phyloP scores from a whole-genome alignment of 305 asterid genomes.

The Fraxinus albicans region DNA sequence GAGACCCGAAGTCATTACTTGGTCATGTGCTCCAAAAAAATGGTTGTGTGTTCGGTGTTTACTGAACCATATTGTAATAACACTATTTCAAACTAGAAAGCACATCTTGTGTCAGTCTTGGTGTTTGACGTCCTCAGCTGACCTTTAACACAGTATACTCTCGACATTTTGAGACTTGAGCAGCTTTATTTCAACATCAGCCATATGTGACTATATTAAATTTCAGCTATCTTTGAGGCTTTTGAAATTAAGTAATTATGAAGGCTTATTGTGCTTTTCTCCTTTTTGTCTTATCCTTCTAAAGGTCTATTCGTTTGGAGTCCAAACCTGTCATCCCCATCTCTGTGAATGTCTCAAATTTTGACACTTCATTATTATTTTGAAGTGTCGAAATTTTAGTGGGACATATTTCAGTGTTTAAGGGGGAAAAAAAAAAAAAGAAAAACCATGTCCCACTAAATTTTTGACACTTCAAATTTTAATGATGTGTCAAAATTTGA shows the following conservation, averaged over 20 bases:
- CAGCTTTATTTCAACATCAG: background rate
- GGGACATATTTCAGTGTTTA: background rate
- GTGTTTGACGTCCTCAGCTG: background rate
- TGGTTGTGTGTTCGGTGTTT: background rate
- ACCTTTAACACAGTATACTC: background rate
- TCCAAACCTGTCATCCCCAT: background rate
- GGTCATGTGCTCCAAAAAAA: background rate
- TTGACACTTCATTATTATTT: background rate
- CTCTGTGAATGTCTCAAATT: background rate
- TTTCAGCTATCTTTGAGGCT: background rate
- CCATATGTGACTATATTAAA: background rate
- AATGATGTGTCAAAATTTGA: background rate
- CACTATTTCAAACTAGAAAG: background rate
- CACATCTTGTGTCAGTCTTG: background rate
- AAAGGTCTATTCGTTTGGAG: background rate
- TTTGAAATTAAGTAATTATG: background rate
- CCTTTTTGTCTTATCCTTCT: background rate
- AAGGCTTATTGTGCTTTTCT: background rate
- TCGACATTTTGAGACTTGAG: background rate
- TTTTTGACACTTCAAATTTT: background rate
- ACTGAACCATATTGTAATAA: background rate
- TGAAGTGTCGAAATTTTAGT: background rate
- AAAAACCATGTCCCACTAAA: background rate
- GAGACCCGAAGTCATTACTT: background rate
- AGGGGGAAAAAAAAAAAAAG: background rate